Conservation (phyloP, 1,284 basidiomycete species). For the Kalmanozyma brasiliensis region DNA sequence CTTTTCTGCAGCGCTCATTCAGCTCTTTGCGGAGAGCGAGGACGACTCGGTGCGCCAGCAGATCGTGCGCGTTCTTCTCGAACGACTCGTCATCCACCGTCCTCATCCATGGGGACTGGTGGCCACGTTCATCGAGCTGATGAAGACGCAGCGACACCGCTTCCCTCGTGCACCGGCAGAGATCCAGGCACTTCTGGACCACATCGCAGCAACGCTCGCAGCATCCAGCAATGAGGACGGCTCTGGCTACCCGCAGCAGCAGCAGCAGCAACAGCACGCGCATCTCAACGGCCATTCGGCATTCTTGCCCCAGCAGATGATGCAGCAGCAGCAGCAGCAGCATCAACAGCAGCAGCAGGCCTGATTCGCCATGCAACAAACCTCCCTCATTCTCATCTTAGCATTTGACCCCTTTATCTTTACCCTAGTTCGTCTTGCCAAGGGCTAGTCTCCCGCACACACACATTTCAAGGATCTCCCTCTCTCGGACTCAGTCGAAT, state of each 20-base stretch:
- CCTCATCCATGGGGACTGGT: conserved; percentile 98
- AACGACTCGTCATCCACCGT: conserved; percentile 89
- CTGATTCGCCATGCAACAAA: not conserved
- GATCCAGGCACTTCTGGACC: conserved; percentile 63
- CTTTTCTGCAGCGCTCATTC: conserved; percentile 88
- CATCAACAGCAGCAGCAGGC: conserved; percentile 26
- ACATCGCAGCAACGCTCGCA: conserved; percentile 54
- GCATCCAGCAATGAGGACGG: conserved; percentile 15
- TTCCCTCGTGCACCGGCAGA: conserved; percentile 60
- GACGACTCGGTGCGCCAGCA: conserved; percentile 85
- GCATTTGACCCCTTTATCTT: not conserved
- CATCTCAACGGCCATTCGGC: conserved; percentile 32
- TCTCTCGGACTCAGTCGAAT: conserved; percentile 3
- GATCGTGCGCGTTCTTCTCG: conserved; percentile 88
- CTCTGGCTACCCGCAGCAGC: conserved; percentile 12
- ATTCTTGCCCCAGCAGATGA: conserved; percentile 24
- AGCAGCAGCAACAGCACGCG: conserved; percentile 14
- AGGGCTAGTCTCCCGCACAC: not conserved
- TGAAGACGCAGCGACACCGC: conserved; percentile 68
- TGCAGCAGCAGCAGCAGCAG: conserved; percentile 23
- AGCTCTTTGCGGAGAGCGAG: conserved; percentile 76
- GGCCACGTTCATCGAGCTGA: conserved; percentile 90
- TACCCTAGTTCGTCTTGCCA: not conserved
- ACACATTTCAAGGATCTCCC: not conserved
- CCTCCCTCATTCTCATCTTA: not conserved